phyloP scores from a whole-genome alignment of 1,284 basidiomycete species.

The Microbotryum violaceum region DNA sequence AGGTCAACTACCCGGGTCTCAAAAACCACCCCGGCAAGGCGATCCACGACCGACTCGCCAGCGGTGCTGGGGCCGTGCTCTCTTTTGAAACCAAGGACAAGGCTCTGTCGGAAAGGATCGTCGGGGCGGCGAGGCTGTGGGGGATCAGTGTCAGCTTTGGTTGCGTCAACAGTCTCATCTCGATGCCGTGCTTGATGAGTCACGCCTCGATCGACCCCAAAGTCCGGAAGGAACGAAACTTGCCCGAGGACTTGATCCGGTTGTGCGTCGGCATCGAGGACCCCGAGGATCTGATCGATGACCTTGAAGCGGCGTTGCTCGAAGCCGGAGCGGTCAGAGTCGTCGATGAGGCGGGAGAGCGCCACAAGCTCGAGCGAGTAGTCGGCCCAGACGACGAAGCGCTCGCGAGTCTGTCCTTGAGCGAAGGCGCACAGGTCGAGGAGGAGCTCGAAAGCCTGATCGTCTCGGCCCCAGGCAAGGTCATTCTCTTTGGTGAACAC shows the following conservation, averaged over 20 bases:
- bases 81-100: constrained; percentile 93
- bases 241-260: constrained; percentile 95
- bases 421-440: neutral
- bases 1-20: constrained; percentile 89
- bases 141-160: constrained; percentile 98
- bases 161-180: constrained; percentile 95
- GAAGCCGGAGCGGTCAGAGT: constrained; percentile 75
- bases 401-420: neutral
- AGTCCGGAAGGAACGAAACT: constrained; percentile 79
- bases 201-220: constrained; percentile 97
- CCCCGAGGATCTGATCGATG: constrained; percentile 82
- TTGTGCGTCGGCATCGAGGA: constrained; percentile 99
- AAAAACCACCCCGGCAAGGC: constrained; percentile 73
- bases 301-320: constrained; percentile 85
- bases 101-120: constrained; percentile 80
- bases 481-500: constrained; percentile 97
- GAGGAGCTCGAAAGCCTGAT: constrained; percentile 49
- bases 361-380: constrained; percentile 31
- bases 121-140: constrained; percentile 87
- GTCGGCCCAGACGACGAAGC: constrained; percentile 4
- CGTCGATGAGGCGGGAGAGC: constrained; percentile 37
- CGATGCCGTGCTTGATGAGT: constrained; percentile 99
- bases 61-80: constrained; percentile 86
- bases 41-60: constrained; percentile 78
- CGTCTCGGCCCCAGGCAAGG: constrained; percentile 92